Evolutionary conservation across 2,329 filamentous ascomycete species (phyloP), one percentile per base, ranked within the genome.

Genomic region (Neonectria magnoliae): DNA sequence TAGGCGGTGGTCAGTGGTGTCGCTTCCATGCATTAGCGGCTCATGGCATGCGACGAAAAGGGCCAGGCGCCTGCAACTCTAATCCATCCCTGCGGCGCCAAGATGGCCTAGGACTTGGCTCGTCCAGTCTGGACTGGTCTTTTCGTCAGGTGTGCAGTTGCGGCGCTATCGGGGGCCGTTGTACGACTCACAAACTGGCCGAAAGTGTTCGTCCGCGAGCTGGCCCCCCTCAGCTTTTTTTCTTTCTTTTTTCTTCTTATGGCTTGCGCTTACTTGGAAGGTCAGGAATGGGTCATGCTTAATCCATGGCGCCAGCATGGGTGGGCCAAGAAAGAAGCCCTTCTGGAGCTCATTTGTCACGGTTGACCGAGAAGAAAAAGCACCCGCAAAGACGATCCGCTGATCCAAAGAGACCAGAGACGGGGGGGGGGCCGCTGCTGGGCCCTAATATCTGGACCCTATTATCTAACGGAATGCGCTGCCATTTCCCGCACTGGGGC

Each of bases 401-500:
- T 55, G 64, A 66, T 66, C 64, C 50, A 73, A 71, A 33, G 50
- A 56, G 53, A 60, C 66, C 45, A 13, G 29, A 31, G 29, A 8
- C 29, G 29, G 29, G 29, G 41, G 29, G 29, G 41, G 42, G 25
- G 25, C 25, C 25, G 25, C n/a, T 60, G 60, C 68, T 65, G 55
- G 53, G 38, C 57, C 63, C 65, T 69, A 73, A 73, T 71, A 73
- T 73, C 69, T 72, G 55, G 53, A 42, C 57, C 63, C 65, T 69
- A 73, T 73, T 71, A 73, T 73, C 69, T 72, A 73, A 73, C 71
- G 71, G 71, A 73, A 73, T 72, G 69, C 60, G 70, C 60, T 51
- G 68, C 71, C 67, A 71, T 71, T 71, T 73, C 57, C 69, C 62
- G 62, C 57, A 45, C 52, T 53, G 53, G 53, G 68, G 61, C 68